phyloP scores from a whole-genome alignment of 139 green algal genomes.

The Zygnema circumcarinatum region DNA sequence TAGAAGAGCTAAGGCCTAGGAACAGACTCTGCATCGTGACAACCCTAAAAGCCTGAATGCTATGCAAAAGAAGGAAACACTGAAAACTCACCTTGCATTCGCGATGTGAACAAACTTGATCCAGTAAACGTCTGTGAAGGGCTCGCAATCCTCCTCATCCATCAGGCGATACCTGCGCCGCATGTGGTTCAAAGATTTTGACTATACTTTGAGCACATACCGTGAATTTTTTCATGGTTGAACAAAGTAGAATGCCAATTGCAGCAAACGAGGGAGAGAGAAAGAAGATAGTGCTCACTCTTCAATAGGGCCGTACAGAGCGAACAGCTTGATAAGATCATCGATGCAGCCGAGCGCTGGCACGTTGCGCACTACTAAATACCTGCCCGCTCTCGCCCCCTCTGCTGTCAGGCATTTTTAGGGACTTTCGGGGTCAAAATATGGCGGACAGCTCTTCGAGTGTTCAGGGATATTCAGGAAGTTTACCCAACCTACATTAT shows the following conservation, averaged over 20 bases:
- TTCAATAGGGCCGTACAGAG: constrained; percentile 35
- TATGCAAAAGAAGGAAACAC: too few species aligned
- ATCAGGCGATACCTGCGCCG: constrained; percentile 56
- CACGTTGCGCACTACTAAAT: constrained; percentile 43
- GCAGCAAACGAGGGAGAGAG: not conserved
- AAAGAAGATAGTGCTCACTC: constrained; percentile 8
- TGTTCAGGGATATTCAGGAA: not conserved
- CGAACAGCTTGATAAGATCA: constrained; percentile 38
- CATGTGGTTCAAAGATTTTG: not conserved
- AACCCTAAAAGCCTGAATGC: too few species aligned
- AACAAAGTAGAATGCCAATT: not conserved
- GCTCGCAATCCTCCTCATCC: constrained; percentile 50
- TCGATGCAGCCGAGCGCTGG: constrained; percentile 38
- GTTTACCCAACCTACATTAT: not conserved
- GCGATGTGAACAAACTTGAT: constrained; percentile 52
- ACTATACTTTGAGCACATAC: not conserved
- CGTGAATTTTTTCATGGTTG: not conserved
- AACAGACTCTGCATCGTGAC: too few species aligned
- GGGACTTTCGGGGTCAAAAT: not conserved
- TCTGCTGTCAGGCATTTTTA: not conserved
- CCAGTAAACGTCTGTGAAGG: constrained; percentile 54
- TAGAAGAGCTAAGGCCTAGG: too few species aligned
- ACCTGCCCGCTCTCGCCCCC: constrained; percentile 30
- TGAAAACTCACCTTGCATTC: constrained; percentile 33
- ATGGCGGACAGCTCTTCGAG: not conserved